A percentile compares a stretch with the other conserved stretches of the same genome.
phyloP scores from a whole-genome alignment of 768 basidiomycete species.

The Tylopilus balloui region DNA sequence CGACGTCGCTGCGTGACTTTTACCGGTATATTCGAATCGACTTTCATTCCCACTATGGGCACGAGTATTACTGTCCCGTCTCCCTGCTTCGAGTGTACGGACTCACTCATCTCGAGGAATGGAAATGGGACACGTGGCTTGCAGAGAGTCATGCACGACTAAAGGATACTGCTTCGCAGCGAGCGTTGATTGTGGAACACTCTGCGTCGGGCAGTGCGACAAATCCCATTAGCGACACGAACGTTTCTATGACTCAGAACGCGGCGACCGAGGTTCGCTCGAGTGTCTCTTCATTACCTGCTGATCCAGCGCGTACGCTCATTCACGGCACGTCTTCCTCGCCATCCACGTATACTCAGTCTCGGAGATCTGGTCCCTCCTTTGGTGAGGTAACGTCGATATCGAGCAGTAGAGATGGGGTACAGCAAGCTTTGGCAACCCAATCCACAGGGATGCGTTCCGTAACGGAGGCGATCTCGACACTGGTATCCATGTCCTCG shows the following conservation, averaged over 20 bases:
- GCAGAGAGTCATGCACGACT: slow-evolving; percentile 54
- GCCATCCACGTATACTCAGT: neutral
- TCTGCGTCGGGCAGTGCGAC: neutral
- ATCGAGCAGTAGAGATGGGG: neutral
- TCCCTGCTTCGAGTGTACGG: slow-evolving; percentile 92
- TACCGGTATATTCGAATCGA: slow-evolving; percentile 93
- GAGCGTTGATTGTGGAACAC: slow-evolving; percentile 23
- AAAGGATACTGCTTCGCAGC: slow-evolving; percentile 27
- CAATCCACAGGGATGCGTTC: slow-evolving; percentile 5
- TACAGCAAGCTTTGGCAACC: neutral
- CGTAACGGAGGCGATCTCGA: slow-evolving; percentile 24
- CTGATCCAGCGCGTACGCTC: neutral
- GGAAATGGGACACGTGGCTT: slow-evolving; percentile 88
- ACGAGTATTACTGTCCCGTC: slow-evolving; percentile 94
- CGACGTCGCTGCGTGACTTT: slow-evolving; percentile 70
- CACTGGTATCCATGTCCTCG: slow-evolving; percentile 9
- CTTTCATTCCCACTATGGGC: slow-evolving; percentile 89
- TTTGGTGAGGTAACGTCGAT: neutral
- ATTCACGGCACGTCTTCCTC: neutral
- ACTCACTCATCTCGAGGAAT: slow-evolving; percentile 92
- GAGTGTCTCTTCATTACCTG: neutral
- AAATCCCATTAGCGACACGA: slow-evolving; percentile 1
- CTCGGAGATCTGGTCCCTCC: neutral
- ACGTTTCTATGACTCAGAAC: slow-evolving; percentile 4
- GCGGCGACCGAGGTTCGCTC: neutral